Evolutionary conservation across 176 grass and related monocot genomes (phyloP).

Genomic region (Eremochloa ophiuroides): DNA sequence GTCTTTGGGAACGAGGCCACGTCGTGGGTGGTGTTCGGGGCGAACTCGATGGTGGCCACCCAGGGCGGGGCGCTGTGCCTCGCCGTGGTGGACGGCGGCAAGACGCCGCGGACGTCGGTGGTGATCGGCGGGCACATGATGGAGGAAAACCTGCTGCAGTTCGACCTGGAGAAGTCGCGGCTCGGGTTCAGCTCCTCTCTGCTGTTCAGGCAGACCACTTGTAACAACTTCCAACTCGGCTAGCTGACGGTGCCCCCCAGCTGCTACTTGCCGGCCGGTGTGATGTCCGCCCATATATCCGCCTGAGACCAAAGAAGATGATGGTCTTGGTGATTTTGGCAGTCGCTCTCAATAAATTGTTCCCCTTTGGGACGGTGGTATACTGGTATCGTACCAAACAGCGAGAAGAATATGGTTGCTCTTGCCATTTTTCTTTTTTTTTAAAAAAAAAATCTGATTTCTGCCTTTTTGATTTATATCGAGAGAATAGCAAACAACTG

Average conservation of each 20-base stretch:
- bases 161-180: conserved; percentile 54
- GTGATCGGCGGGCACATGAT: conserved; percentile 67
- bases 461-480: no score
- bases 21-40: conserved; percentile 61
- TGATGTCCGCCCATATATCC: neutral
- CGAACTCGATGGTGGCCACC: conserved; percentile 63
- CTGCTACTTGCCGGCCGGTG: neutral
- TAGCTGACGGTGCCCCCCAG: conserved; percentile 1
- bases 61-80: conserved; percentile 47
- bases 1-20: conserved; percentile 40
- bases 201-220: conserved; percentile 44
- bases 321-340: neutral
- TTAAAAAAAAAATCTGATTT: no score
- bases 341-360: conserved; percentile 14
- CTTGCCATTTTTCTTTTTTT: no score
- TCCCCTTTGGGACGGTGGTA: neutral
- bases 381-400: neutral
- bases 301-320: neutral
- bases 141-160: conserved; percentile 79
- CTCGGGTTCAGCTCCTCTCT: conserved; percentile 75
- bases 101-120: conserved; percentile 43
- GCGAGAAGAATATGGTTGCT: neutral
- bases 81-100: conserved; percentile 61
- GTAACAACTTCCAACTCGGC: conserved; percentile 57
- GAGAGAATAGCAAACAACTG: no score